phyloP scores from a whole-genome alignment of 2,329 filamentous ascomycete genomes.

The Lasiodiplodia sp. region DNA sequence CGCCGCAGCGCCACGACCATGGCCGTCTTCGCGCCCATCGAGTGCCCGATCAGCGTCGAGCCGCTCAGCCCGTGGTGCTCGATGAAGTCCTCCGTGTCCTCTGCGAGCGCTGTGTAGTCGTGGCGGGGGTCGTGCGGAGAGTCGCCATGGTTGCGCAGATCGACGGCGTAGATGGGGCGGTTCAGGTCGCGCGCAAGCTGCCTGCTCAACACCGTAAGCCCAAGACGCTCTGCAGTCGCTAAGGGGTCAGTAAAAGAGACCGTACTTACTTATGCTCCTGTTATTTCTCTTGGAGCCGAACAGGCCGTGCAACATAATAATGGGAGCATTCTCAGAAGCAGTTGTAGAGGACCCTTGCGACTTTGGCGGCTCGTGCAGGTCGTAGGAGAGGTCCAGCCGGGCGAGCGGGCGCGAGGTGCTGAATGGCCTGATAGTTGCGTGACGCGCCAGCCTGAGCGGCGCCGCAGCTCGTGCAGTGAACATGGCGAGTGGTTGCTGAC shows the following conservation, averaged over 20 bases:
- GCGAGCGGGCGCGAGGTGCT: slow-evolving; percentile 26
- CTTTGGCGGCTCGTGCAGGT: slow-evolving; percentile 68
- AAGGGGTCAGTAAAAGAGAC: slow-evolving; percentile 3
- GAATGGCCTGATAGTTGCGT: slow-evolving; percentile 14
- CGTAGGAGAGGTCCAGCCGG: slow-evolving; percentile 62
- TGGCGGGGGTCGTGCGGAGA: slow-evolving; percentile 80
- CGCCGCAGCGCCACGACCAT: slow-evolving; percentile 83
- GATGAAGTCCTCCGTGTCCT: slow-evolving; percentile 83
- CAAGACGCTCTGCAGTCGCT: neutral
- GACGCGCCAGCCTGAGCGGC: slow-evolving; percentile 16
- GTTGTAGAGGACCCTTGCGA: slow-evolving; percentile 39
- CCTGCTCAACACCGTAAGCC: slow-evolving; percentile 55
- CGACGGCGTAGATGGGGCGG: slow-evolving; percentile 82
- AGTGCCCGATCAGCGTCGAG: slow-evolving; percentile 86
- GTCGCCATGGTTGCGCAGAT: slow-evolving; percentile 91
- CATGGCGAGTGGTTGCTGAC: slow-evolving; percentile 18
- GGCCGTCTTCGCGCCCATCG: slow-evolving; percentile 94
- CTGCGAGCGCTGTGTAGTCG: slow-evolving; percentile 82
- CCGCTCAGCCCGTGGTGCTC: slow-evolving; percentile 71
- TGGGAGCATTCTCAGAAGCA: slow-evolving; percentile 60
- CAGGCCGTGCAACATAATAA: slow-evolving; percentile 89
- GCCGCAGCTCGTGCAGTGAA: slow-evolving; percentile 17
- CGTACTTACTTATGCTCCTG: slow-evolving; percentile 90
- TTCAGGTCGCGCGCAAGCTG: slow-evolving; percentile 81
- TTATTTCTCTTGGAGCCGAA: slow-evolving; percentile 98